phyloP scores from a whole-genome alignment of 495 filamentous ascomycete species.

The Trichoderma virens region DNA sequence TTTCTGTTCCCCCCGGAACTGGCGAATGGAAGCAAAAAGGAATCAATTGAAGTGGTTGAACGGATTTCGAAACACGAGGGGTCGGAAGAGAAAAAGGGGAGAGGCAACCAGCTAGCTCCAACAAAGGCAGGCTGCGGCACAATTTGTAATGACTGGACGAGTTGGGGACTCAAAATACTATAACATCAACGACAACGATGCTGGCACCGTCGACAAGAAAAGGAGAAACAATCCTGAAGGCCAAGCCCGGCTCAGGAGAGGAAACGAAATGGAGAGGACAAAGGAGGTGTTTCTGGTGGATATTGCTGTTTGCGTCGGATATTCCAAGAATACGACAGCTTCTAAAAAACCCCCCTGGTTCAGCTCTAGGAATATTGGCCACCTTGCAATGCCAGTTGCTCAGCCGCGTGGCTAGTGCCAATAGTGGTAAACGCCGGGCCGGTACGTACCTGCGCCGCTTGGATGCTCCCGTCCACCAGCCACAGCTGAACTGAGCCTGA shows the following conservation, averaged over 20 bases:
- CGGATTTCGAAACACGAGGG: background rate
- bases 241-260: conserved; percentile 4
- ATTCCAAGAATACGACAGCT: conserved; percentile 6
- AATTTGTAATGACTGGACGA: conserved; percentile 7
- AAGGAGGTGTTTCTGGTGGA: conserved; percentile 6
- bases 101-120: background rate
- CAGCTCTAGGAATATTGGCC: conserved; percentile 6
- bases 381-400: conserved; percentile 3
- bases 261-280: conserved; percentile 3
- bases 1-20: background rate
- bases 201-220: background rate
- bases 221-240: conserved; percentile 1
- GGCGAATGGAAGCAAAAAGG: background rate
- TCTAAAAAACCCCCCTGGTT: background rate
- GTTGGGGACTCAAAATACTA: background rate
- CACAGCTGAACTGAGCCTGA: background rate
- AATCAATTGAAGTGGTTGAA: background rate
- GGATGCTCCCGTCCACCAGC: background rate
- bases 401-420: background rate
- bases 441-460: background rate
- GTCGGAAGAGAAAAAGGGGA: background rate
- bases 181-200: background rate
- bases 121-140: background rate
- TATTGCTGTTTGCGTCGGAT: conserved; percentile 1
- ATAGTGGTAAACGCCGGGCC: background rate